phyloP scores from a whole-genome alignment of 495 filamentous ascomycete genomes.

The Trichoderma parareesei region DNA sequence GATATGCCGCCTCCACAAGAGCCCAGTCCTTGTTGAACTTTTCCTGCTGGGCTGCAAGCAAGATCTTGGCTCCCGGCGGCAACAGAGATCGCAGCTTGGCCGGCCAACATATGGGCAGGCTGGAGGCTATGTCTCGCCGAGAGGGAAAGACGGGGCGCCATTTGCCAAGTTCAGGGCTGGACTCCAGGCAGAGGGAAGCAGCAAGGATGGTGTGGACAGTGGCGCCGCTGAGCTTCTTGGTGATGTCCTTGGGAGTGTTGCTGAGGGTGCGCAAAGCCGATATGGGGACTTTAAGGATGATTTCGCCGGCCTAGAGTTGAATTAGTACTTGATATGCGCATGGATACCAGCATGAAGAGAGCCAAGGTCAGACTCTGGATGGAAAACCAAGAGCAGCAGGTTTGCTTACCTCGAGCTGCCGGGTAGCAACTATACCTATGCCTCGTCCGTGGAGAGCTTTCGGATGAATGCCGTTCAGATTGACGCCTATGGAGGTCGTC shows the following conservation, averaged over 20 bases:
- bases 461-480: conserved; percentile 51
- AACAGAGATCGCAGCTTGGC: conserved; percentile 37
- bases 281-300: conserved; percentile 56
- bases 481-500: conserved; percentile 51
- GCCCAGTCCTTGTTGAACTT: conserved; percentile 59
- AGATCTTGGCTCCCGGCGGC: conserved; percentile 32
- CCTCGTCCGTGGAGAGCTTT: conserved; percentile 55
- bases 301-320: conserved; percentile 37
- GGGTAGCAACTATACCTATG: conserved; percentile 64
- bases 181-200: conserved; percentile 54
- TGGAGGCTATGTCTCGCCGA: conserved; percentile 46
- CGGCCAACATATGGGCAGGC: conserved; percentile 66
- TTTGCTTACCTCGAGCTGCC: conserved; percentile 49
- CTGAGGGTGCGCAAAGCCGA: conserved; percentile 53
- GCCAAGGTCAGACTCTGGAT: background rate
- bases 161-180: conserved; percentile 21
- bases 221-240: conserved; percentile 36
- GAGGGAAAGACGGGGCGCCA: conserved; percentile 69
- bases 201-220: conserved; percentile 64
- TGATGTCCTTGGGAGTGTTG: conserved; percentile 45
- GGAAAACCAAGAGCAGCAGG: too few species aligned
- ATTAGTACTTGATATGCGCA: background rate
- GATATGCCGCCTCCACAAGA: conserved; percentile 43
- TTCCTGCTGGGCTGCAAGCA: conserved; percentile 52
- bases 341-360: background rate